These are phyloP conservation scores for Proliferodiscus dingleyae DNA, from an alignment of 2,329 filamentous ascomycete species.

Conservation along the genomic window DNA sequence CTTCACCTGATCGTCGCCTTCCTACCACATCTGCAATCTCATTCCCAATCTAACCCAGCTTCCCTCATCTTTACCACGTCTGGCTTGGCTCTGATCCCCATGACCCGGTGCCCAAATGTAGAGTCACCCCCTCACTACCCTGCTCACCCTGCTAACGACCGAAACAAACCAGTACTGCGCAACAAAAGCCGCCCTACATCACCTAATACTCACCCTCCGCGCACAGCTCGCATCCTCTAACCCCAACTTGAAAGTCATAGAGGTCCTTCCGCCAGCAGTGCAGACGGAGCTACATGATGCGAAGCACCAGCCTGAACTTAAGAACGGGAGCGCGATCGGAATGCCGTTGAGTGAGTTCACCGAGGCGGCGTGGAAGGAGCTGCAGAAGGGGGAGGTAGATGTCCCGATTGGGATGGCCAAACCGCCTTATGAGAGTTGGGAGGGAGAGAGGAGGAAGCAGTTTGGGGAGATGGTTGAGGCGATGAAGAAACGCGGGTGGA, in stretches of 20 bases:
- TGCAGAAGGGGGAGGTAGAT: conserved; percentile 15
- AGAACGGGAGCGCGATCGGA: conserved; percentile 39
- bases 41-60: conserved; percentile 1
- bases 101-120: conserved; percentile 11
- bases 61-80: conserved; percentile 21
- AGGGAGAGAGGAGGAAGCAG: too few species aligned
- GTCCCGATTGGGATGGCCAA: conserved; percentile 18
- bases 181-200: conserved; percentile 41
- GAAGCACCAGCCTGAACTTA: conserved; percentile 34
- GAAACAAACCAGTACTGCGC: conserved; percentile 34
- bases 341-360: conserved; percentile 45
- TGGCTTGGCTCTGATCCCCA: conserved; percentile 17
- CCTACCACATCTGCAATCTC: conserved; percentile 29
- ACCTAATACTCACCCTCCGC: conserved; percentile 38
- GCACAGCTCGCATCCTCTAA: conserved; percentile 33
- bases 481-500: too few species aligned
- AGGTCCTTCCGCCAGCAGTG: conserved; percentile 36
- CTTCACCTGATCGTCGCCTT: conserved; percentile 35
- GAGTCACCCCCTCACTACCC: too few species aligned
- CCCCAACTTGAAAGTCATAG: conserved; percentile 36
- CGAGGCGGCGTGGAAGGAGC: conserved; percentile 29
- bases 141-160: too few species aligned
- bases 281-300: conserved; percentile 41
- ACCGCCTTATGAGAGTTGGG: conserved; percentile 9
- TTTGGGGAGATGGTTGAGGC: too few species aligned